A percentile compares a stretch with the other conserved stretches of the same genome.
Conservation (phyloP, 129 eudicot species). For the Silybum marianum region DNA sequence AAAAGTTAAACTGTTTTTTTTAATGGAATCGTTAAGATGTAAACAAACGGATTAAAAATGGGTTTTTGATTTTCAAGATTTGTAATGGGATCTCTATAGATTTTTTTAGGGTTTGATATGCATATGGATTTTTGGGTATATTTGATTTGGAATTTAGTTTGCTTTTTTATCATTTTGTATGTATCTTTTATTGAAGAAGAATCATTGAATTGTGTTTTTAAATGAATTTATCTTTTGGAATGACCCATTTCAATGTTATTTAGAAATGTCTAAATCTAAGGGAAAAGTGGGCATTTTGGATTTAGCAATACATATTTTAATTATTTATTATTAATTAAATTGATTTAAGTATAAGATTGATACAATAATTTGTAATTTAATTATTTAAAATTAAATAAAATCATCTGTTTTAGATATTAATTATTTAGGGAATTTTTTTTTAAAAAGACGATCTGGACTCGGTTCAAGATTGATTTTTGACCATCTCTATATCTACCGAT, state of each 20-base stretch:
- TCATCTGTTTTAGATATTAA: no score
- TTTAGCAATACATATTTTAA: neutral
- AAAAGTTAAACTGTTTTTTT: neutral
- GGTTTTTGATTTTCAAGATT: constrained; percentile 2
- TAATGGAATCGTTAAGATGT: neutral
- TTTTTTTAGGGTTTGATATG: constrained; percentile 8
- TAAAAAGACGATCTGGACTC: no score
- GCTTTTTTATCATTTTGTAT: constrained; percentile 7
- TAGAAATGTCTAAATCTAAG: neutral
- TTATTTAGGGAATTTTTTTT: no score
- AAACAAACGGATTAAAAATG: neutral
- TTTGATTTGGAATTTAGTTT: constrained; percentile 18
- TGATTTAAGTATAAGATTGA: no score
- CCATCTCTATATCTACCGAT: no score
- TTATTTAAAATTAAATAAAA: no score
- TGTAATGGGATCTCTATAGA: neutral
- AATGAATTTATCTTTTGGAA: neutral
- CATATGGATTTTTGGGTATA: neutral
- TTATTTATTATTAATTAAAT: no score
- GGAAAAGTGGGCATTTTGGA: neutral
- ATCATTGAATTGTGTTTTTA: neutral
- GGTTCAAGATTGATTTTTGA: no score
- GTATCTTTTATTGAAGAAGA: neutral
- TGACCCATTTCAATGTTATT: neutral
- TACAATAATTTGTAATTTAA: no score